These are phyloP conservation scores for Pythium biforme DNA, from an alignment of 352 stramenopile species.

Conservation along the genomic window DNA sequence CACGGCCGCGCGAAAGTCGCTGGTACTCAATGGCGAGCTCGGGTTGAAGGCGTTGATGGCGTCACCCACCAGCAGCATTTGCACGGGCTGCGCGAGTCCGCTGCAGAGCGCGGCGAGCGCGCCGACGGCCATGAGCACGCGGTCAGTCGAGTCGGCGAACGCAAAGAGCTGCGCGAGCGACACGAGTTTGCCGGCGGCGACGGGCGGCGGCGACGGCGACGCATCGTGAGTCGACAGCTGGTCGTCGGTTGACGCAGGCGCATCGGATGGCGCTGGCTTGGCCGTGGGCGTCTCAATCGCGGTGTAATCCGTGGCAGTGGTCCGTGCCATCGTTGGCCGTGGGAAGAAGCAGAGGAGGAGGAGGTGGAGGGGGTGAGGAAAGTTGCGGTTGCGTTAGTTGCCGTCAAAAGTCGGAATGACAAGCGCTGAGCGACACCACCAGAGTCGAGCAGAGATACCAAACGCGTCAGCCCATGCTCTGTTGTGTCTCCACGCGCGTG, in stretches of 20 bases:
- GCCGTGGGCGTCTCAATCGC: conserved; percentile 20
- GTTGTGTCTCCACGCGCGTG: no score
- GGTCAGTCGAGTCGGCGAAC: conserved; percentile 33
- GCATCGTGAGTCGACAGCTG: no score
- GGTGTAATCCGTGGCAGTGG: conserved; percentile 5
- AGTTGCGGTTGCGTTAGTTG: no score
- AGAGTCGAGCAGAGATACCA: background rate
- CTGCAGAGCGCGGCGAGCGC: conserved; percentile 17
- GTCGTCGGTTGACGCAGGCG: background rate
- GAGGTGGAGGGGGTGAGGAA: no score
- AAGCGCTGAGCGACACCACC: background rate
- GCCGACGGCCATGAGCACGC: conserved; percentile 33
- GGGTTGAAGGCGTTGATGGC: conserved; percentile 38
- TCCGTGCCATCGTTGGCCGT: no score
- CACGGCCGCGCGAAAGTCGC: conserved; percentile 11
- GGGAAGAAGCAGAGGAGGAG: no score
- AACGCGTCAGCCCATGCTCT: background rate
- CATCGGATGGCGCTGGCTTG: background rate
- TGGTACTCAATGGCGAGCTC: background rate
- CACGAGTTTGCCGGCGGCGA: conserved; percentile 11
- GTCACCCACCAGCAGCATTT: conserved; percentile 39
- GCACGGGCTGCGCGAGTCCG: conserved; percentile 31
- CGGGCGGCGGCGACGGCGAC: background rate
- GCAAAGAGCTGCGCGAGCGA: conserved; percentile 30
- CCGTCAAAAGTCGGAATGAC: no score